Evolutionary conservation across 176 grass and related monocot genomes (phyloP).

Genomic region (Thinopyrum elongatum): DNA sequence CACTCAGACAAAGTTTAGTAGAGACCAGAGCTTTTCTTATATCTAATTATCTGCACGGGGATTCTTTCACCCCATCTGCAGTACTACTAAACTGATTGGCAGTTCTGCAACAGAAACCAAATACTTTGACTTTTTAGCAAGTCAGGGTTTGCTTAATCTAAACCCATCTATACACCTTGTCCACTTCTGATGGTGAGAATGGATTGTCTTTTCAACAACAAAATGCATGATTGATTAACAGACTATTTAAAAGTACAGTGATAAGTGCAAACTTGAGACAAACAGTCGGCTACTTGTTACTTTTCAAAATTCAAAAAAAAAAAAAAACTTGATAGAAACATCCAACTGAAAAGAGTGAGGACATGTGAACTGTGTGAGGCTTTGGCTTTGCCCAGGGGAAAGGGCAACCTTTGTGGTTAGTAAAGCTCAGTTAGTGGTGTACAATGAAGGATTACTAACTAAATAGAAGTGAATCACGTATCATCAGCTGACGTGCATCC

Average conservation of each 20-base stretch:
- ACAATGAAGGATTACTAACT: background rate
- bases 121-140: background rate
- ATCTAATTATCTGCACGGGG: background rate
- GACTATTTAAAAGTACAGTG: background rate
- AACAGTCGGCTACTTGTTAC: background rate
- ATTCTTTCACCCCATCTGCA: slow-evolving; percentile 9
- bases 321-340: slow-evolving; percentile 30
- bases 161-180: background rate
- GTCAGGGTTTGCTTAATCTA: background rate
- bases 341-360: slow-evolving; percentile 44
- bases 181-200: background rate
- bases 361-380: slow-evolving; percentile 32
- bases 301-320: slow-evolving; percentile 5
- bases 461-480: slow-evolving; percentile 25
- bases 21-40: slow-evolving; percentile 4
- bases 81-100: background rate
- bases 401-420: slow-evolving; percentile 6
- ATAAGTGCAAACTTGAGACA: background rate
- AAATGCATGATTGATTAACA: background rate
- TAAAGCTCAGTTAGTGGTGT: slow-evolving; percentile 7
- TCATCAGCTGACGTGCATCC: slow-evolving; percentile 21
- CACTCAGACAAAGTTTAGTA: background rate
- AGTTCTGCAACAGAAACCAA: background rate
- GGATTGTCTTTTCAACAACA: background rate
- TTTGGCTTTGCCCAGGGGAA: slow-evolving; percentile 18